Evolutionary conservation across 768 basidiomycete species (phyloP).

Genomic region (Lentinula sp.): DNA sequence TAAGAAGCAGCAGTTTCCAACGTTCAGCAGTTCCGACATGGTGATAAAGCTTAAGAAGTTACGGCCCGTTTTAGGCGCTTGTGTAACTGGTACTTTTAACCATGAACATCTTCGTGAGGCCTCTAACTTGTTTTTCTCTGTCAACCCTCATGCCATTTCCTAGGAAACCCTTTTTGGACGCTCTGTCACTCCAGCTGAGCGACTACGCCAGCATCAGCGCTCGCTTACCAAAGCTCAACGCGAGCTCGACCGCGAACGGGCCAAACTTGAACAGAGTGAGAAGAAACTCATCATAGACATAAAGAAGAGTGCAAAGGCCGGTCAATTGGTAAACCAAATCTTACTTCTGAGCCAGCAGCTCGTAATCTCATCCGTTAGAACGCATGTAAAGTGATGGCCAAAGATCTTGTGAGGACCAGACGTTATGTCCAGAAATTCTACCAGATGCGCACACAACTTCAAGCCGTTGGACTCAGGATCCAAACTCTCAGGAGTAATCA

Average conservation of each 20-base stretch:
- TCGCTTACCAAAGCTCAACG: slow-evolving; percentile 95
- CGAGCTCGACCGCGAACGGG: slow-evolving; percentile 93
- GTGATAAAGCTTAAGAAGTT: not conserved
- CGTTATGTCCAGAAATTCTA: slow-evolving; percentile 97
- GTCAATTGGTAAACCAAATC: slow-evolving; percentile 71
- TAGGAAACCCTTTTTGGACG: slow-evolving; percentile 96
- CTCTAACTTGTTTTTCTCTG: slow-evolving; percentile 5
- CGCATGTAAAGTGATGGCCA: slow-evolving; percentile 99
- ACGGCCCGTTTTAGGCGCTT: not conserved
- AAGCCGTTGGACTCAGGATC: slow-evolving; percentile 92
- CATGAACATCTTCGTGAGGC: slow-evolving; percentile 78
- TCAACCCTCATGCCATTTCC: not conserved
- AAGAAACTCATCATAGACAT: slow-evolving; percentile 96
- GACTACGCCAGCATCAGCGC: slow-evolving; percentile 94
- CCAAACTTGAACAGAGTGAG: slow-evolving; percentile 92
- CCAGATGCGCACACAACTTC: slow-evolving; percentile 97
- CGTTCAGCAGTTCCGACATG: slow-evolving; percentile 32
- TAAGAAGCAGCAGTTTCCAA: slow-evolving; percentile 64
- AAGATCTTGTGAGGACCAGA: slow-evolving; percentile 94
- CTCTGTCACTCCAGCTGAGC: slow-evolving; percentile 92
- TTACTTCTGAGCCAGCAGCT: slow-evolving; percentile 3
- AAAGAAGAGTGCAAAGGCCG: slow-evolving; percentile 92
- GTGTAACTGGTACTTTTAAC: slow-evolving; percentile 13
- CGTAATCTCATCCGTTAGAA: slow-evolving; percentile 49
- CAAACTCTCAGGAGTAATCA: slow-evolving; percentile 96